These are phyloP conservation scores for Periconia digitata DNA, from an alignment of 2,329 filamentous ascomycete genomes.

Conservation along the genomic window DNA sequence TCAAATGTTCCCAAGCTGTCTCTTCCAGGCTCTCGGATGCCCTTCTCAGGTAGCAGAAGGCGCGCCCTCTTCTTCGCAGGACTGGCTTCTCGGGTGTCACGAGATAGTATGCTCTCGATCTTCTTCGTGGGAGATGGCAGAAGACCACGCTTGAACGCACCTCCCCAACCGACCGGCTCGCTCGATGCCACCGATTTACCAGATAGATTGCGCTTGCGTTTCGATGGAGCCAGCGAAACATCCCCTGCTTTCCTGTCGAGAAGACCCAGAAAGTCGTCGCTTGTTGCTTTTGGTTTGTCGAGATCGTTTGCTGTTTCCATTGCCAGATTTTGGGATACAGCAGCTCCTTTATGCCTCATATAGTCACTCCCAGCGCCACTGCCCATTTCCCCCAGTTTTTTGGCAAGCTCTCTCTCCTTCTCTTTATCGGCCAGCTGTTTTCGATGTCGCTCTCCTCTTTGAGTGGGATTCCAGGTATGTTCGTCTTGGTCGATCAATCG, in stretches of 20 bases:
- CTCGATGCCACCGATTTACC: slow-evolving; percentile 32
- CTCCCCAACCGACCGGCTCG: slow-evolving; percentile 53
- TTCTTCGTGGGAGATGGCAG: slow-evolving; percentile 40
- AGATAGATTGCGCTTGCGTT: slow-evolving; percentile 43
- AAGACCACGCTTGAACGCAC: slow-evolving; percentile 45
- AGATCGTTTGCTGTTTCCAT: slow-evolving; percentile 5
- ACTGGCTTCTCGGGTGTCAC: slow-evolving; percentile 36
- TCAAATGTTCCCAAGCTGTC: slow-evolving; percentile 46
- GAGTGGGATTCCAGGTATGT: slow-evolving; percentile 48
- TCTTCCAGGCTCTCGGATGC: slow-evolving; percentile 52
- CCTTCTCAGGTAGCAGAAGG: slow-evolving; percentile 50
- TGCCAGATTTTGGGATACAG: slow-evolving; percentile 19
- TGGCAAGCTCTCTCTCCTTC: slow-evolving; percentile 72
- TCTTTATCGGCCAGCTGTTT: slow-evolving; percentile 67
- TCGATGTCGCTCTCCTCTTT: slow-evolving; percentile 67
- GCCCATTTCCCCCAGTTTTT: slow-evolving; percentile 65
- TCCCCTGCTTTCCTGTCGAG: slow-evolving; percentile 48
- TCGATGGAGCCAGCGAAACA: slow-evolving; percentile 47
- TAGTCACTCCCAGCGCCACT: slow-evolving; percentile 70
- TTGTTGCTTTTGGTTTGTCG: slow-evolving; percentile 15
- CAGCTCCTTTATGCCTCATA: slow-evolving; percentile 52
- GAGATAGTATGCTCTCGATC: slow-evolving; percentile 20
- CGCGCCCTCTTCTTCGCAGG: slow-evolving; percentile 53
- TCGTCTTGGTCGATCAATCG: slow-evolving; percentile 65
- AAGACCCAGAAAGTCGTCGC: slow-evolving; percentile 43